Evolutionary conservation across 176 grass and related monocot species (phyloP).

Genomic region (Eleusine indica): DNA sequence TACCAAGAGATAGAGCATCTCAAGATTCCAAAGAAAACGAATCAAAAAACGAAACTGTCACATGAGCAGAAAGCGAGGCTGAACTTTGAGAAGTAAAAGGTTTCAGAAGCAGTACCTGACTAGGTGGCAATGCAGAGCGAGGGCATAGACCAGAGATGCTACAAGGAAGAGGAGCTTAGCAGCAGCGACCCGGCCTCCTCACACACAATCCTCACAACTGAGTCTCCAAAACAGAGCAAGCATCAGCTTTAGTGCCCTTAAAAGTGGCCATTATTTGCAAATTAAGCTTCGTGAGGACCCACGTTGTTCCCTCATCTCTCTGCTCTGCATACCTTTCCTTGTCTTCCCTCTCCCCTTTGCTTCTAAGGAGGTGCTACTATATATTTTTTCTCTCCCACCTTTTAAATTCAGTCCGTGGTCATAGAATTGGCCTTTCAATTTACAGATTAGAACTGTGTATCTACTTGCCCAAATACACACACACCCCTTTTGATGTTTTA

Average conservation of each 20-base stretch:
- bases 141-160: background rate
- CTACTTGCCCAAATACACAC: constrained; percentile 31
- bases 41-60: constrained; percentile 14
- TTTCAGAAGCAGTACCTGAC: constrained; percentile 50
- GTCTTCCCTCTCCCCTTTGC: constrained; percentile 43
- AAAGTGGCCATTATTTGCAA: constrained; percentile 61
- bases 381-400: constrained; percentile 6
- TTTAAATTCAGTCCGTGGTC: constrained; percentile 41
- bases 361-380: constrained; percentile 64
- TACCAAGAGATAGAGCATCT: background rate
- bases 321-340: constrained; percentile 37
- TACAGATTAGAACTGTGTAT: constrained; percentile 43
- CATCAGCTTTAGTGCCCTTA: constrained; percentile 50
- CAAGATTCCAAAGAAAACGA: constrained; percentile 32
- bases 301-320: constrained; percentile 28
- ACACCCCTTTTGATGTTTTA: background rate
- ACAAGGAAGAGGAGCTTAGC: constrained; percentile 18
- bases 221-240: constrained; percentile 51
- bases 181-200: constrained; percentile 16
- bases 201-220: constrained; percentile 8
- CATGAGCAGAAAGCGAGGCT: constrained; percentile 33
- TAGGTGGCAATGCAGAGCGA: constrained; percentile 10
- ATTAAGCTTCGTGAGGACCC: constrained; percentile 57
- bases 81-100: constrained; percentile 27
- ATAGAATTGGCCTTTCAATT: constrained; percentile 21